A percentile compares a stretch with the other conserved stretches of the same genome.
These are phyloP conservation scores for Gossypium thurberi DNA, from an alignment of 345 rosid species.

Conservation along the genomic window DNA sequence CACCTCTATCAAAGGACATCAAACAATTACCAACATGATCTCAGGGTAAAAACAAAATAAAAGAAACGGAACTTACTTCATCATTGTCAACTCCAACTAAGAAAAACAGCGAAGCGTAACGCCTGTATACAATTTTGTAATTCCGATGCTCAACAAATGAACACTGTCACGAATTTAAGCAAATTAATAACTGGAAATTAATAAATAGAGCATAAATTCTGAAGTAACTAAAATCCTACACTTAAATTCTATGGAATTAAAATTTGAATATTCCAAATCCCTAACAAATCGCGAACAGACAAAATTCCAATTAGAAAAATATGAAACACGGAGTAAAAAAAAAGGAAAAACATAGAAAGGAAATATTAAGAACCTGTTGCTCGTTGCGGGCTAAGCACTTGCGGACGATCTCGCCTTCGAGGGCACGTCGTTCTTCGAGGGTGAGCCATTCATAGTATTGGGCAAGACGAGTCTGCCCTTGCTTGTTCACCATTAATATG, in stretches of 20 bases:
- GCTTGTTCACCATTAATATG: conserved; percentile 97
- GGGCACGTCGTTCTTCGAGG: conserved; percentile 92
- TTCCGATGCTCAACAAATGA: conserved; percentile 98
- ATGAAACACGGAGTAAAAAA: neutral
- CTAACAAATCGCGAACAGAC: neutral
- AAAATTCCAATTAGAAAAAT: neutral
- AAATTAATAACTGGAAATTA: neutral
- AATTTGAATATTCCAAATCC: neutral
- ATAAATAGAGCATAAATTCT: neutral
- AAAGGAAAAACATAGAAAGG: neutral
- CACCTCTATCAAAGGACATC: neutral
- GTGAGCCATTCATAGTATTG: conserved; percentile 99
- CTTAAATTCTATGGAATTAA: neutral
- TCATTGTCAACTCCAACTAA: conserved; percentile 94
- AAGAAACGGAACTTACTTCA: conserved; percentile 48
- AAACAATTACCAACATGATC: neutral
- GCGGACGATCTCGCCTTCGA: conserved; percentile 98
- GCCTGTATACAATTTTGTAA: conserved; percentile 89
- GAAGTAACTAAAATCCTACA: neutral
- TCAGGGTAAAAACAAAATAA: neutral
- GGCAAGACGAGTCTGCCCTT: conserved; percentile 97
- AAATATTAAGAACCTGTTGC: conserved; percentile 51
- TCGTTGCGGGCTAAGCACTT: conserved; percentile 85
- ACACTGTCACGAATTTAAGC: conserved; percentile 42
- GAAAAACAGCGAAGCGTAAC: conserved; percentile 93